Conservation (phyloP, 2,329 filamentous ascomycete species). For the Corinectria fuckeliana region DNA sequence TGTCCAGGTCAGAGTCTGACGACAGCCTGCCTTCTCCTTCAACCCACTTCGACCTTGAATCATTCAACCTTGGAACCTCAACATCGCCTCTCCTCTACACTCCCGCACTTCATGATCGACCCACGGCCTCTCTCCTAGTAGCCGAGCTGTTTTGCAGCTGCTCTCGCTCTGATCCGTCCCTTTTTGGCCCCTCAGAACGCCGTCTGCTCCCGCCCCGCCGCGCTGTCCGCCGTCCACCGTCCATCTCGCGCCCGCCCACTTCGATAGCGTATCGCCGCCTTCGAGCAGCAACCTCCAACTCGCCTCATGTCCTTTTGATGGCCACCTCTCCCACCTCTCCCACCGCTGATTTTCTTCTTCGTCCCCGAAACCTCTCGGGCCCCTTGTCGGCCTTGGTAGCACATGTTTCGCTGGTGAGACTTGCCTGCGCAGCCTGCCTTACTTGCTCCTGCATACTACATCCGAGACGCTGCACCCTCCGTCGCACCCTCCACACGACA, state of each 20-base stretch:
- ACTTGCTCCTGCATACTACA: constrained; percentile 27
- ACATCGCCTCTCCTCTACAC: constrained; percentile 3
- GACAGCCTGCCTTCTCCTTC: constrained; percentile 10
- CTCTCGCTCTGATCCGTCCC: background rate
- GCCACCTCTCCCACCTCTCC: constrained; percentile 23
- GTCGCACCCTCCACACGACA: constrained; percentile 32
- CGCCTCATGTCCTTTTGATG: constrained; percentile 30
- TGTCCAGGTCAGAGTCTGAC: constrained; percentile 31
- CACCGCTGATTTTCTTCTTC: background rate
- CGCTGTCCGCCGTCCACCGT: constrained; percentile 25
- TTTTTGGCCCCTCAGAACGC: constrained; percentile 12
- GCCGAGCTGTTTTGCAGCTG: constrained; percentile 14
- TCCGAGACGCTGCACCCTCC: constrained; percentile 28
- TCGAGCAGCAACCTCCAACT: constrained; percentile 16
- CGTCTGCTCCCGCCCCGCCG: constrained; percentile 27
- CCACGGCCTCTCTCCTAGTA: constrained; percentile 18
- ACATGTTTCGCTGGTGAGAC: constrained; percentile 42
- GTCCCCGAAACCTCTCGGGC: constrained; percentile 20
- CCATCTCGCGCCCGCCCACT: constrained; percentile 16
- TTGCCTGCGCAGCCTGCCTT: constrained; percentile 31
- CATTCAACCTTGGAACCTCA: constrained; percentile 3
- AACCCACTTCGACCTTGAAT: constrained; percentile 13
- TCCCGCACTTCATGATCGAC: constrained; percentile 22
- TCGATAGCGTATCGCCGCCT: constrained; percentile 20
- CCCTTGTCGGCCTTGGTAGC: constrained; percentile 33